phyloP scores from a whole-genome alignment of 2,329 filamentous ascomycete species.

The Nothopassalora personata region DNA sequence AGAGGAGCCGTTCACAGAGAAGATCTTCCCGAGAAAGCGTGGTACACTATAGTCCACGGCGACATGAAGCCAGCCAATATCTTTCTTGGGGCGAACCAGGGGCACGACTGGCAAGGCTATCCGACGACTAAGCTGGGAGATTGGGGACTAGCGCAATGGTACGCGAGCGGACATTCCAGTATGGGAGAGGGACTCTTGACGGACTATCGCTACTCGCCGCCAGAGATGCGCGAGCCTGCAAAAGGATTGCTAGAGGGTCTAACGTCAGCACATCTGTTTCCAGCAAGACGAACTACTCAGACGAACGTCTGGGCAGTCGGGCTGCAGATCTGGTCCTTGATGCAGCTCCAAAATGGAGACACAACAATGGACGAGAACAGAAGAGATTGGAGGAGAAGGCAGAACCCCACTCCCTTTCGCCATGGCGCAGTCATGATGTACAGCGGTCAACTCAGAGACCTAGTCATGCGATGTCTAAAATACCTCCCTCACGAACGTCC shows the following conservation, averaged over 20 bases:
- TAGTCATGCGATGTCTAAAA: neutral
- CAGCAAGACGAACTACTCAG: neutral
- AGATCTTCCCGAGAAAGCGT: neutral
- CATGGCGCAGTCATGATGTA: neutral
- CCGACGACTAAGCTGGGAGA: neutral
- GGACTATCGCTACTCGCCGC: neutral
- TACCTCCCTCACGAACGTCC: slow-evolving; percentile 1
- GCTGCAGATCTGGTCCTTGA: neutral
- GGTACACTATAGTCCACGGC: slow-evolving; percentile 14
- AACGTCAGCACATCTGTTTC: neutral
- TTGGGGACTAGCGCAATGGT: neutral
- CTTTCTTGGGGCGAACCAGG: neutral
- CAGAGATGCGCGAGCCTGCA: neutral
- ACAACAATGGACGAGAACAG: neutral
- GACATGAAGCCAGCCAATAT: slow-evolving; percentile 12
- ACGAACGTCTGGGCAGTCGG: neutral
- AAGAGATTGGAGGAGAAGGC: neutral
- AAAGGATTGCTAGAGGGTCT: neutral
- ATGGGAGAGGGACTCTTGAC: neutral
- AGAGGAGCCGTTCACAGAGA: slow-evolving; percentile 1
- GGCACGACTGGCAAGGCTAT: neutral
- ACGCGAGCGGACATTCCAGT: neutral
- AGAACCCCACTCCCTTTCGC: neutral
- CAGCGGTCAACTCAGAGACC: neutral
- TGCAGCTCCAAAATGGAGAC: neutral